Percentiles rank a stretch among this genome's conserved stretches.
These are phyloP conservation scores for Puya raimondii DNA, from an alignment of 176 grass and related monocot genomes.

Conservation along the genomic window DNA sequence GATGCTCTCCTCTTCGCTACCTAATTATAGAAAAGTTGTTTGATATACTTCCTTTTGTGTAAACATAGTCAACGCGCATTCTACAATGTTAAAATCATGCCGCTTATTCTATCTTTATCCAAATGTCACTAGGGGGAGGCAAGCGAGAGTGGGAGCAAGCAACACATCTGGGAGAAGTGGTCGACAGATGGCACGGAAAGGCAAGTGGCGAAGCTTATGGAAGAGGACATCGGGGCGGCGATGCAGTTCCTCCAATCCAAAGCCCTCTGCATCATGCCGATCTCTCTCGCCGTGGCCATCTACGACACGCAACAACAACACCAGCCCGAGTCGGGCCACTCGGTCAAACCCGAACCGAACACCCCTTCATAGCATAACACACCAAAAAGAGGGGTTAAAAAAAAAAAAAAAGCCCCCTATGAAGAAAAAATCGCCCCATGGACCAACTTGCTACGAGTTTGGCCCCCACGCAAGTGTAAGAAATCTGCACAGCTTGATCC, in stretches of 20 bases:
- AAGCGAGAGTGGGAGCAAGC: constrained; percentile 66
- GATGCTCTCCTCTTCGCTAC: too few species aligned
- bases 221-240: constrained; percentile 80
- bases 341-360: constrained; percentile 90
- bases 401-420: neutral
- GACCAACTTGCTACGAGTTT: constrained; percentile 21
- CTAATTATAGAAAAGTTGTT: too few species aligned
- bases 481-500: constrained; percentile 19
- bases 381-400: neutral
- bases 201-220: constrained; percentile 91
- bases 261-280: constrained; percentile 97
- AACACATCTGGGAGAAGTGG: constrained; percentile 98
- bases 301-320: constrained; percentile 81
- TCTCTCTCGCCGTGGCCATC: constrained; percentile 95
- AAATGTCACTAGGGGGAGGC: constrained; percentile 66
- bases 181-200: constrained; percentile 94
- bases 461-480: constrained; percentile 35
- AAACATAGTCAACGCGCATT: too few species aligned
- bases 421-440: constrained; percentile 6
- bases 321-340: constrained; percentile 44
- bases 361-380: constrained; percentile 58
- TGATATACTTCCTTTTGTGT: too few species aligned
- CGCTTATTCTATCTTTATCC: neutral
- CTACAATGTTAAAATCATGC: too few species aligned
- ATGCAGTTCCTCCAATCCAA: constrained; percentile 99